phyloP scores from a whole-genome alignment of 2,329 filamentous ascomycete species.

The Falciphora oryzae region DNA sequence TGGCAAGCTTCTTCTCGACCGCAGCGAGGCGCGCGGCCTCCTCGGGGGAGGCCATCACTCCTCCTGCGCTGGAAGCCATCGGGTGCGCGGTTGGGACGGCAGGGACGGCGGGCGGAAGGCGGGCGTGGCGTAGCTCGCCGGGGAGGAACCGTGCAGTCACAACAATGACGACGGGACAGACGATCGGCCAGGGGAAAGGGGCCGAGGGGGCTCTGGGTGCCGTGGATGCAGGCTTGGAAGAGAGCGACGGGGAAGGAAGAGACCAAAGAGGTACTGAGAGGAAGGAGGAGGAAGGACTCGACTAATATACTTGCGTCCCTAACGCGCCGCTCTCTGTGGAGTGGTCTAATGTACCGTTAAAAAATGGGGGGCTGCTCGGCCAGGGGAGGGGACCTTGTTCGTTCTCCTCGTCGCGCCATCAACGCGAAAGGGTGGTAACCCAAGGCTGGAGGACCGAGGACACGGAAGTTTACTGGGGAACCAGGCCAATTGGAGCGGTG shows the following conservation, averaged over 20 bases:
- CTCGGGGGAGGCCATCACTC: slow-evolving; percentile 1
- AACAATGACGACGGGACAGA: not conserved
- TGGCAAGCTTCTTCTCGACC: slow-evolving; percentile 5
- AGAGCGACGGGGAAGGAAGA: not conserved
- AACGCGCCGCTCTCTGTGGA: too few species aligned
- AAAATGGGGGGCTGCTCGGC: not conserved
- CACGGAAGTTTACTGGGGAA: too few species aligned
- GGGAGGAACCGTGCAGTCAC: not conserved
- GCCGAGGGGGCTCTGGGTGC: not conserved
- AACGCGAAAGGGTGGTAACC: too few species aligned
- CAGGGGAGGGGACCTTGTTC: not conserved
- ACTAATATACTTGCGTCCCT: not conserved
- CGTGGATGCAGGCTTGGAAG: not conserved
- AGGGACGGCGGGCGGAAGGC: not conserved
- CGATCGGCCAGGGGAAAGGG: not conserved
- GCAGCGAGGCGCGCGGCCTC: not conserved
- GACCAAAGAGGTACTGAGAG: not conserved
- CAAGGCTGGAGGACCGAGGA: not conserved
- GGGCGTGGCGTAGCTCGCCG: too few species aligned
- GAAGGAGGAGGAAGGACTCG: not conserved
- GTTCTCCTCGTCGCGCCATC: too few species aligned
- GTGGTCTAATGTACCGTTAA: not conserved
- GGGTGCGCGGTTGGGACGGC: not conserved
- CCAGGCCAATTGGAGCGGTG: too few species aligned
- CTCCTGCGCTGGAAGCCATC: not conserved